phyloP scores from a whole-genome alignment of 2,329 filamentous ascomycete species.

The Alternaria angustiovoidea region DNA sequence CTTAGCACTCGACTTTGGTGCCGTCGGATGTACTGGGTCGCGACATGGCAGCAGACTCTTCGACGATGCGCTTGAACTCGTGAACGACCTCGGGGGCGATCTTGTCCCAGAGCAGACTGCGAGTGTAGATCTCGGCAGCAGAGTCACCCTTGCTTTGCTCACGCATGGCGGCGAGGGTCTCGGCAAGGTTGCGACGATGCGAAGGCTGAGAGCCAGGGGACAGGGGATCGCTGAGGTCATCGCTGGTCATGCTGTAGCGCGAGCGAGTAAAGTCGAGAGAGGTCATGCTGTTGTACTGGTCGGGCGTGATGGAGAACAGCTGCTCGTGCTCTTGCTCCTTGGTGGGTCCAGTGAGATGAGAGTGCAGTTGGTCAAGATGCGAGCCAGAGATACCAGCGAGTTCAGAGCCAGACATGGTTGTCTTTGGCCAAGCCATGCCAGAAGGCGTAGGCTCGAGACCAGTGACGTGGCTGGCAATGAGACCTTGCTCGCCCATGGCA shows the following conservation, averaged over 20 bases:
- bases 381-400: slow-evolving; percentile 48
- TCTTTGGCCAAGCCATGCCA: slow-evolving; percentile 48
- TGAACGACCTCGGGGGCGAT: slow-evolving; percentile 90
- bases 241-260: slow-evolving; percentile 60
- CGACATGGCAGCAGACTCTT: slow-evolving; percentile 67
- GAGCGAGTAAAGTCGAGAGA: slow-evolving; percentile 73
- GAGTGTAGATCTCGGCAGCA: slow-evolving; percentile 88
- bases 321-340: slow-evolving; percentile 89
- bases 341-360: slow-evolving; percentile 65
- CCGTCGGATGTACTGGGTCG: slow-evolving; percentile 46
- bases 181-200: slow-evolving; percentile 77
- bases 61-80: slow-evolving; percentile 91
- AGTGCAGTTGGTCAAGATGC: slow-evolving; percentile 52
- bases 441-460: slow-evolving; percentile 51
- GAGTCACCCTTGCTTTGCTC: slow-evolving; percentile 71
- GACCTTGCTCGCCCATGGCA: slow-evolving; percentile 46
- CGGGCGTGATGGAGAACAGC: slow-evolving; percentile 82
- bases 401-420: slow-evolving; percentile 48
- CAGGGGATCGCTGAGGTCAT: slow-evolving; percentile 48
- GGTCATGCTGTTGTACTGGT: slow-evolving; percentile 87
- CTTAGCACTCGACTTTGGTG: slow-evolving; percentile 44
- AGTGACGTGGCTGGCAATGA: slow-evolving; percentile 63
- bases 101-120: slow-evolving; percentile 92
- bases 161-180: slow-evolving; percentile 82
- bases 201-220: slow-evolving; percentile 55